Conservation (phyloP, 1,284 basidiomycete species). For the Sanghuangporus sanghuang region DNA sequence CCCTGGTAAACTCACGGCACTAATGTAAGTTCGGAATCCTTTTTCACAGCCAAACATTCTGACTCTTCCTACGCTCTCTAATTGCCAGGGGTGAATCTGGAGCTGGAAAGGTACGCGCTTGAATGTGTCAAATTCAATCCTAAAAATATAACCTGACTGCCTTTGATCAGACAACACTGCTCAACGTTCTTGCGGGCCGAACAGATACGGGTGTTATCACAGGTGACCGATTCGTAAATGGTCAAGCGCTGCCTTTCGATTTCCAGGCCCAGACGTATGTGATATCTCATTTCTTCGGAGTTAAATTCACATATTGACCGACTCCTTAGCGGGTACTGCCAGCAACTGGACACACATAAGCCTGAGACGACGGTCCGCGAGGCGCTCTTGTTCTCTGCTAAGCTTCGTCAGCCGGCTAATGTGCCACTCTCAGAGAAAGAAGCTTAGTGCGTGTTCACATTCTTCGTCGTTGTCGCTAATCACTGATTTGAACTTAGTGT, state of each 20-base stretch:
- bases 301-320: background rate
- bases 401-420: conserved; percentile 69
- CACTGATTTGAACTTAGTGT: conserved; percentile 38
- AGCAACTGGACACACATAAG: conserved; percentile 80
- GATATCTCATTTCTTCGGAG: background rate
- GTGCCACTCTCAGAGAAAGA: conserved; percentile 72
- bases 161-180: conserved; percentile 60
- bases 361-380: conserved; percentile 76
- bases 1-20: conserved; percentile 72
- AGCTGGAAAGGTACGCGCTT: conserved; percentile 59
- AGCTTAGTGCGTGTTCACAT: conserved; percentile 46
- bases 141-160: conserved; percentile 23
- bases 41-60: background rate
- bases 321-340: conserved; percentile 58
- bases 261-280: conserved; percentile 68
- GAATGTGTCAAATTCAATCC: background rate
- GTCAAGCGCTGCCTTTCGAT: conserved; percentile 60
- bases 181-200: conserved; percentile 82
- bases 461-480: background rate
- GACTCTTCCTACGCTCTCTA: background rate
- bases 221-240: conserved; percentile 78
- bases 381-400: conserved; percentile 78
- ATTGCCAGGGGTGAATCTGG: conserved; percentile 60
- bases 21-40: conserved; percentile 41
- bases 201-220: conserved; percentile 76